Evolutionary conservation across 2,329 filamentous ascomycete species (phyloP), one percentile per base, ranked within the genome.

Genomic region (Colletotrichum sp.): DNA sequence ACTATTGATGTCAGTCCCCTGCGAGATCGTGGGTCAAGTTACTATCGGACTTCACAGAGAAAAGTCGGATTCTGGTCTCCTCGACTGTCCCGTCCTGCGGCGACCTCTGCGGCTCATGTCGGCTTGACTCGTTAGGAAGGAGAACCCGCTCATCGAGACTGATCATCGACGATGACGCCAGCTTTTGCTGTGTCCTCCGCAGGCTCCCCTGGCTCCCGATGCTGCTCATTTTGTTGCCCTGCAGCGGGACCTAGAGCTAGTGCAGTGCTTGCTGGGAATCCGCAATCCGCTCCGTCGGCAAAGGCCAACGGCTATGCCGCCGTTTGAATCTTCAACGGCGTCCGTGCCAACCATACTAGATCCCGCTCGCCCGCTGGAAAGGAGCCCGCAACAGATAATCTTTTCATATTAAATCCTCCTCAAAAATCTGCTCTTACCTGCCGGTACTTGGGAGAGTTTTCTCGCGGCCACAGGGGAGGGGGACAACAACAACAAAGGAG

Each of bases 261-360:
- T 21, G 36, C 27, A 27, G 6, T 16, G 47, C 9, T 31, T 16
- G 47, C 9, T 31, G 24, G 38, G 29, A 33, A 51, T 34, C 61
- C 61, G 61, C 29, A 7, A 29, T 69, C 66, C 57, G 58, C 58
- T 38, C 29, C 5, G 21, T 69, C 58, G 58, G 66, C 58, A 63
- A 47, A 54, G 58, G 8, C 16, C 24, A 12, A 59, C 54, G 65
- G 34, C 33, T 38, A 38, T 11, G 47, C 47, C 47, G 47, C 36
- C 24, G n/a, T 66, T 34, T 55, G 15, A 61, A 29, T 51, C 34
- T 47, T 31, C 27, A 38, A 18, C 38, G 15, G 31, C 55, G 51
- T 59, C 65, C 58, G 70, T 69, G 65, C 70, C 58, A 51, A 64
- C 70, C 54, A 66, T 59, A 59, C 69, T 51, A 59, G 29, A 59